Base-by-base conservation (phyloP, 257 asterid species). In the Salvia hispanica region DNA sequence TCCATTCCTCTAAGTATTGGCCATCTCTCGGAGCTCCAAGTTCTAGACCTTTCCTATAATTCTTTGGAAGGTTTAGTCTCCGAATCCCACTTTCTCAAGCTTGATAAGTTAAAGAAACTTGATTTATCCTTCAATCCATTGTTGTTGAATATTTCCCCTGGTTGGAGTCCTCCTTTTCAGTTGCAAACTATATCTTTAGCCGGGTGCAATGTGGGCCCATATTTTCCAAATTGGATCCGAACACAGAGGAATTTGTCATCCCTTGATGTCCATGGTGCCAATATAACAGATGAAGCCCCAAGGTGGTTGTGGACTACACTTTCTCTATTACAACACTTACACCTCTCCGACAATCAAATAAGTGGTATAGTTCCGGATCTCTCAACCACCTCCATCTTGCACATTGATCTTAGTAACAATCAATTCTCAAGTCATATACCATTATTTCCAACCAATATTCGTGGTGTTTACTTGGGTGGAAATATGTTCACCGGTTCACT, bases 171-270 rank as follows among this genome's bases (percentile, higher is more conserved):
- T 9, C 73, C 74, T 63, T 79, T 79, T 25, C 80, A 76, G 7
- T 52, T 78, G 68, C 46, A 68, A 25, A 3, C 3, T 12, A 48
- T 81, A 6, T 3, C 4, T 6, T 74, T 82, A 42, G 60, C 78
- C 0, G 21, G 34, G 51, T 73, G 82, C 63, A 33, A 65, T 14
- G 47, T 78, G 63, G 78, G 83, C 3, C 70, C 77, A 7, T 65
- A 4, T 9, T 83, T 83, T 45, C 85, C 82, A 1, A 21, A 51
- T 10, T 79, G 87, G 83, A 67, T 82, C 69, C 67, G 37, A 58
- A 72, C 78, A 47, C 82, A 78, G 51, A 58, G n/a, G 14, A 58
- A 21, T 7, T 15, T 72, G 18, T 14, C 54, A 13, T 0, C 2
- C 13, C 74, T 82, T 28, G 84, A 78, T 78, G 36, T 79, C 33